A percentile compares a stretch with the other conserved stretches of the same genome.
These are phyloP conservation scores for Tolypocladium cylindrosporum DNA, from an alignment of 2,329 filamentous ascomycete species.

Conservation along the genomic window DNA sequence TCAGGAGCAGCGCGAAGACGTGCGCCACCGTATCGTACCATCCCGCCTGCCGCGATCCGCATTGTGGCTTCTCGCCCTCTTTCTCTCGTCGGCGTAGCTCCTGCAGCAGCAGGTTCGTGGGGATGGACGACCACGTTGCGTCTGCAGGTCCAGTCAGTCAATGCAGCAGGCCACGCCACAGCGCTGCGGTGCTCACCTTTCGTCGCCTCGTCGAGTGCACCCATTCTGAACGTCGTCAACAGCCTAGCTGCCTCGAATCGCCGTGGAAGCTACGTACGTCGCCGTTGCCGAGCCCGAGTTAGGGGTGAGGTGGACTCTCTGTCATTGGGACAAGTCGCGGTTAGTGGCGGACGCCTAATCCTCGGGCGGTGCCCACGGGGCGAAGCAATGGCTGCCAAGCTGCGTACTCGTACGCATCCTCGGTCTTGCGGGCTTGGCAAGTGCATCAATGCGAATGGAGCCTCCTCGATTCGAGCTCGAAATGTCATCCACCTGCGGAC, in stretches of 20 bases:
- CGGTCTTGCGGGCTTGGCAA: background rate
- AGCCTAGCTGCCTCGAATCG: background rate
- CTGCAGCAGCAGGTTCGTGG: constrained; percentile 40
- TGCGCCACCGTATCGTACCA: constrained; percentile 58
- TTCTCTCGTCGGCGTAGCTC: constrained; percentile 40
- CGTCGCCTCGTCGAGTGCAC: constrained; percentile 7
- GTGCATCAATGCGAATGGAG: background rate
- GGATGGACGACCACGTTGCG: constrained; percentile 35
- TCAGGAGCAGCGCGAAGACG: constrained; percentile 57
- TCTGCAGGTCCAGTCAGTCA: constrained; percentile 9
- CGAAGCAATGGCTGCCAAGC: too few species aligned
- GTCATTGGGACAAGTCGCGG: background rate
- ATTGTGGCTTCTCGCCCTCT: constrained; percentile 33
- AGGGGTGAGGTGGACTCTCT: background rate
- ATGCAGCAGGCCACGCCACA: background rate
- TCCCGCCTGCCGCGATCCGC: constrained; percentile 41
- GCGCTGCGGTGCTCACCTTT: constrained; percentile 4
- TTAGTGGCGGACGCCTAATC: background rate
- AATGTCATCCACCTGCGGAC: too few species aligned
- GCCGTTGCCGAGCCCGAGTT: background rate
- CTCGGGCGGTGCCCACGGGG: background rate
- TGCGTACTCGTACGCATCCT: background rate
- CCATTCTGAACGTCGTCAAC: constrained; percentile 5
- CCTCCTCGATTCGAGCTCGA: background rate
- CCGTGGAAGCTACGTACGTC: too few species aligned